Evolutionary conservation across 495 filamentous ascomycete species (phyloP).

Genomic region (Penicillium coprophilum): DNA sequence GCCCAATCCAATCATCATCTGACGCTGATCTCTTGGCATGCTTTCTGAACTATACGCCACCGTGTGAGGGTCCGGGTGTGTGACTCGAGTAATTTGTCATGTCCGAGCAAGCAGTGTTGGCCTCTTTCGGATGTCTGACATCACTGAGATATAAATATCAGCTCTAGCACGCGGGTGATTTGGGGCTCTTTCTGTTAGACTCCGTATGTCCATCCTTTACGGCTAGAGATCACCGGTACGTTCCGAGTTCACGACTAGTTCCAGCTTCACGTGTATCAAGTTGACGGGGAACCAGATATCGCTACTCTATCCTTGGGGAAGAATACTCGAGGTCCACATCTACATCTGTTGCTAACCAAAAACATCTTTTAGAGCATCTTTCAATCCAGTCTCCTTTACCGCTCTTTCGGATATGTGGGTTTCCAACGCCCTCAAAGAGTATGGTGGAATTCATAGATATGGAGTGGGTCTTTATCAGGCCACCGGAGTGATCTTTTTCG

Average conservation of each 20-base stretch:
- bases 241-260: not conserved
- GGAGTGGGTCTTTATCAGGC: too few relatives aligned
- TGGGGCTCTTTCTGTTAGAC: not conserved
- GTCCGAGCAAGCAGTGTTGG: not conserved
- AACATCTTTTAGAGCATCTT: too few relatives aligned
- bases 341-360: too few relatives aligned
- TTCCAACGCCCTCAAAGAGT: too few relatives aligned
- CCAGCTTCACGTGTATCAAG: not conserved
- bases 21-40: constrained; percentile 13
- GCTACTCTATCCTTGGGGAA: too few relatives aligned
- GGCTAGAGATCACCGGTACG: constrained; percentile 6
- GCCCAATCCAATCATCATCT: constrained; percentile 1
- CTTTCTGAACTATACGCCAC: not conserved
- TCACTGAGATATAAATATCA: not conserved
- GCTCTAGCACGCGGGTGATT: not conserved
- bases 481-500: too few relatives aligned
- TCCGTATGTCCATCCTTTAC: too few relatives aligned
- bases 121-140: not conserved
- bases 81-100: not conserved
- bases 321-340: not conserved
- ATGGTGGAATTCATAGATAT: too few relatives aligned
- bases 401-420: too few relatives aligned
- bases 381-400: too few relatives aligned
- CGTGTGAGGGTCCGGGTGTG: not conserved
- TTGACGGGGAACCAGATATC: too few relatives aligned